Base-by-base conservation (phyloP, 176 grass and related monocot genomes). In the Zizania latifolia region DNA sequence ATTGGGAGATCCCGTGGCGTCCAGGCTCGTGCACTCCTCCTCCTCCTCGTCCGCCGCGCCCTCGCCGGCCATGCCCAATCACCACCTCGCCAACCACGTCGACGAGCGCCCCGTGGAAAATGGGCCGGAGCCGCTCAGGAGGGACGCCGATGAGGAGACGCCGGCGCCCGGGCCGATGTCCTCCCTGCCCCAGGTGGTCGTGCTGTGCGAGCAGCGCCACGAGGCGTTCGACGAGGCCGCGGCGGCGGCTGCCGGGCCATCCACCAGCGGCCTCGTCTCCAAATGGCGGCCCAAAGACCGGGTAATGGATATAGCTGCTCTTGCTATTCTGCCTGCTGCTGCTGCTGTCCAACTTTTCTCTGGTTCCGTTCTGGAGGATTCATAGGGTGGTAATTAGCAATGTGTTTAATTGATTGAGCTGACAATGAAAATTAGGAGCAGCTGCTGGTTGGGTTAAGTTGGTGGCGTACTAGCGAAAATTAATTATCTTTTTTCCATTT, bases 1-100 rank as follows among this genome's bases (percentile, higher is more conserved):
- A 86, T 90, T 99, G 91, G 96, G 96, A 82, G 96, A 99, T 95
- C 92, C 92, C 79, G 95, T 99, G 96, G 82, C 87, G 40, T 99
- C 96, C 38, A 92, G 96, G 84, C 84, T 92, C 78, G 85, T 77
- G 57, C 87, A 73, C 80, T 89, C 79, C 14, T 57, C 76, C 5
- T 83, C 83, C 0, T 80, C 84, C 2, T 57, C 84, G 1, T 68
- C 82, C 36, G 31, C 89, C 50, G 35, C 71, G 13, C 44, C 85
- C 35, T 62, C 74, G 44, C 40, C 70, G 34, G 75, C 78, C 14
- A 46, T 84, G 50, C 67, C 80, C 39, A 82, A 60, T 14, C 86
- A 86, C 68, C 82, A 61, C 12, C n/a, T n/a, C n/a, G 28, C 80
- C 21, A 56, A 3, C 48, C 79, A 58, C 59, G 24, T 38, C 6